Base-by-base conservation (phyloP, 306 rosid species). In the Crotalaria pallida region DNA sequence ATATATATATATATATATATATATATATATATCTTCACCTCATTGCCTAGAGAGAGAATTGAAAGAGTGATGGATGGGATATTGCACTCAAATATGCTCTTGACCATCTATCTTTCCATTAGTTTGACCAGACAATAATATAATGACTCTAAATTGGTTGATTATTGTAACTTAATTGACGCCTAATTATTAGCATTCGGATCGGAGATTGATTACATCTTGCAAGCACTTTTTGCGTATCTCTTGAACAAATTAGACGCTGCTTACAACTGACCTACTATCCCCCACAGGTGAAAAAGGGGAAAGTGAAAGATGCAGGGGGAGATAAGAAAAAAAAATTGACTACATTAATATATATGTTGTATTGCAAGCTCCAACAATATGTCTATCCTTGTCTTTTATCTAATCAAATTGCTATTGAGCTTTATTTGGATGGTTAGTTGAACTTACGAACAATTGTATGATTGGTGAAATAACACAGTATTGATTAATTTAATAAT, bases 71-170 rank as follows among this genome's bases (percentile, higher is more conserved):
- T 85, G 86, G 83, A 84, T 31, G 36, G 36, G 36, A 0, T 26
- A 80, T 77, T 74, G 84, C 87, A 77, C 88, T 84, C 86, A 87
- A 81, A 83, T 85, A 80, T 83, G 86, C 77, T 81, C 79, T 89
- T 85, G 82, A 81, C 83, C 79, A 43, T 77, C 80, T 83, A 43
- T 77, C 80, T 83, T 81, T 65, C 48, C 49, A 29, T 61, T 55
- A 41, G 79, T 38, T 81, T 89, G 92, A 85, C 92, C 92, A 50
- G 61, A 47, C 67, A 63, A 79, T 71, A 19, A 72, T 47, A 38
- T 5, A 4, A 31, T 70, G 36, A 34, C 63, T 66, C 74, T 66
- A 57, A 71, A 29, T 86, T 74, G 65, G 71, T 57, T 69, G 67
- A 36, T 63, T 10, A 40, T 43, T n/a, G n/a, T 23, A 72, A 64